A percentile compares a stretch with the other conserved stretches of the same genome.
Conservation (phyloP, 1,139 yeast genomes). For the Debaryomycetaceae sp. region DNA sequence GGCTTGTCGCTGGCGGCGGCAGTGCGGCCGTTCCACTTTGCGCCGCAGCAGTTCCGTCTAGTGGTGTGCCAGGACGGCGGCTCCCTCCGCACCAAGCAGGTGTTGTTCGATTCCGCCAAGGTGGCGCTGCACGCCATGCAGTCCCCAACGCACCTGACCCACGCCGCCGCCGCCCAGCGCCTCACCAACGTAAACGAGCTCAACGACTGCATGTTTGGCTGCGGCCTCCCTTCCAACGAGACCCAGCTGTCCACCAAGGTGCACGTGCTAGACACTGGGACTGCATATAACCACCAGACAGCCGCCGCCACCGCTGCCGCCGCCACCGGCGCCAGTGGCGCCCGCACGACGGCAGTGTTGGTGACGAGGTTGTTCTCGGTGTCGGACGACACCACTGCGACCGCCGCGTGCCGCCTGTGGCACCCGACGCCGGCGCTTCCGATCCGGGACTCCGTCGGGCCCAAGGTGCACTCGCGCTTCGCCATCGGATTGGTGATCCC, state of each 20-base stretch:
- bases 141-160: neutral
- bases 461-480: conserved; percentile 26
- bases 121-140: neutral
- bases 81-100: conserved; percentile 42
- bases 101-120: conserved; percentile 38
- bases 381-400: conserved; percentile 17
- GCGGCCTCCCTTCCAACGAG: conserved; percentile 51
- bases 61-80: conserved; percentile 54
- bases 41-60: conserved; percentile 36
- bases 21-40: conserved; percentile 28
- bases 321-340: too few species aligned
- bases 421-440: conserved; percentile 32
- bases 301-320: too few species aligned
- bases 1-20: conserved; percentile 33
- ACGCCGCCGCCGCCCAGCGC: neutral
- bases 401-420: conserved; percentile 20
- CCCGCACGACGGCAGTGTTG: conserved; percentile 24
- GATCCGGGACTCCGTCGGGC: conserved; percentile 14
- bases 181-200: conserved; percentile 36
- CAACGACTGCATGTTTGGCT: conserved; percentile 53
- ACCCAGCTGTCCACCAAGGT: conserved; percentile 41
- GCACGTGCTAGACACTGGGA: conserved; percentile 46
- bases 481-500: conserved; percentile 49
- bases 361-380: conserved; percentile 45
- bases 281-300: too few species aligned